Percentiles rank a stretch among this genome's conserved stretches.
Evolutionary conservation across 2,329 filamentous ascomycete species (phyloP).

Genomic region (Claviceps digitariae): DNA sequence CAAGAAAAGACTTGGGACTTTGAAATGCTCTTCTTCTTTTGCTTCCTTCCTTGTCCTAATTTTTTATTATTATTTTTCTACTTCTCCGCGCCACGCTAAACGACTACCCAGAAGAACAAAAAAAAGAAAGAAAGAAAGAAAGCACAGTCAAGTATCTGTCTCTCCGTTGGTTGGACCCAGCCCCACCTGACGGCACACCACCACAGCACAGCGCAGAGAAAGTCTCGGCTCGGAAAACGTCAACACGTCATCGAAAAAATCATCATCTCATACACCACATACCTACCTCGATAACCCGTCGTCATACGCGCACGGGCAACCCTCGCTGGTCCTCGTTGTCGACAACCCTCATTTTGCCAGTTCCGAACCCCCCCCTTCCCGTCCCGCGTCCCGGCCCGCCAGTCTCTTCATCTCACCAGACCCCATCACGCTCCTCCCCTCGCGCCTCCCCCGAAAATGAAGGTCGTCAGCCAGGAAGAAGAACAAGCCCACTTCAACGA

Average conservation of each 20-base stretch:
- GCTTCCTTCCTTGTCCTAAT: neutral
- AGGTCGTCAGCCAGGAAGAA: slow-evolving; percentile 90
- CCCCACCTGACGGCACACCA: neutral
- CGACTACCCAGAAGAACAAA: too few species aligned
- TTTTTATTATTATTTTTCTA: neutral
- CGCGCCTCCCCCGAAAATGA: slow-evolving; percentile 51
- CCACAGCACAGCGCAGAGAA: neutral
- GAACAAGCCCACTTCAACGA: slow-evolving; percentile 71
- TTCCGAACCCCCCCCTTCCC: too few species aligned
- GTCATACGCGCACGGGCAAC: too few species aligned
- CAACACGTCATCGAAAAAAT: neutral
- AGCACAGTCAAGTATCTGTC: too few species aligned
- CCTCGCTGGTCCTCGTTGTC: too few species aligned
- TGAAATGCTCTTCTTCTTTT: neutral
- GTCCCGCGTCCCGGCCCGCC: too few species aligned
- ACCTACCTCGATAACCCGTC: too few species aligned
- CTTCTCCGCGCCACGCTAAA: too few species aligned
- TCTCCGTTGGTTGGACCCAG: too few species aligned
- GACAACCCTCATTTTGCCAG: too few species aligned
- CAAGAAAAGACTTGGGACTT: neutral
- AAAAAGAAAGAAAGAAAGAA: too few species aligned
- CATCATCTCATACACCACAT: neutral
- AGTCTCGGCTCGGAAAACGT: neutral
- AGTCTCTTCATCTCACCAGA: neutral
- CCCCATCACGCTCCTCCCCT: neutral